Evolutionary conservation across 257 asterid species (phyloP).

Genomic region (Mentha longifolia): DNA sequence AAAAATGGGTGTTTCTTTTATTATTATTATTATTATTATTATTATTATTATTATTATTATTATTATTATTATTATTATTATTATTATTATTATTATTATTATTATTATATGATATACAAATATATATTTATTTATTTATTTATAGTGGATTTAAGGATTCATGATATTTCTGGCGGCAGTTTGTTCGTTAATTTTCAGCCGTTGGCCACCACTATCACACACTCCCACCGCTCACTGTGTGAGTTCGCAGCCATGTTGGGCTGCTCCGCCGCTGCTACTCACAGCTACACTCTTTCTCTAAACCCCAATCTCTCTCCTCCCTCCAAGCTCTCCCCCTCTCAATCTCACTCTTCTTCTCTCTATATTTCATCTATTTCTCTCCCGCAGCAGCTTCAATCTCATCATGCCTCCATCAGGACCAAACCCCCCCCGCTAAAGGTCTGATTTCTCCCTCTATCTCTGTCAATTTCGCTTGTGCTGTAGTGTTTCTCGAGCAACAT

Average conservation of each 20-base stretch:
- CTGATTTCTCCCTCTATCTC: neutral
- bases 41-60: too few relatives aligned
- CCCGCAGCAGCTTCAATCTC: conserved; percentile 38
- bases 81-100: too few relatives aligned
- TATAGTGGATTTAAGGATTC: conserved; percentile 17
- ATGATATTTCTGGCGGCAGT: conserved; percentile 48
- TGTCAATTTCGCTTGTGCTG: neutral
- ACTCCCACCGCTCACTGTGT: conserved; percentile 39
- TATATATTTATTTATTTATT: too few relatives aligned
- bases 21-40: too few relatives aligned
- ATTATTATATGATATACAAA: too few relatives aligned
- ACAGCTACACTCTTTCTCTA: conserved; percentile 33
- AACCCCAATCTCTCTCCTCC: conserved; percentile 33
- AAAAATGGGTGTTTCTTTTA: too few relatives aligned
- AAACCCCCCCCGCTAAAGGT: conserved; percentile 38
- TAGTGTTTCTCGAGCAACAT: neutral
- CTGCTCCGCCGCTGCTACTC: conserved; percentile 36
- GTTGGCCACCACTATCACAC: conserved; percentile 22
- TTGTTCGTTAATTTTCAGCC: conserved; percentile 51
- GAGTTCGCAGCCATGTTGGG: conserved; percentile 44
- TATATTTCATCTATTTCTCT: conserved; percentile 33
- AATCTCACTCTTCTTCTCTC: conserved; percentile 34
- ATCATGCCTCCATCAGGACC: conserved; percentile 25
- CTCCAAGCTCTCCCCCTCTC: conserved; percentile 29
- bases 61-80: too few relatives aligned